Base-by-base conservation (phyloP, 352 stramenopile genomes). In the Globisporangium barbulae region DNA sequence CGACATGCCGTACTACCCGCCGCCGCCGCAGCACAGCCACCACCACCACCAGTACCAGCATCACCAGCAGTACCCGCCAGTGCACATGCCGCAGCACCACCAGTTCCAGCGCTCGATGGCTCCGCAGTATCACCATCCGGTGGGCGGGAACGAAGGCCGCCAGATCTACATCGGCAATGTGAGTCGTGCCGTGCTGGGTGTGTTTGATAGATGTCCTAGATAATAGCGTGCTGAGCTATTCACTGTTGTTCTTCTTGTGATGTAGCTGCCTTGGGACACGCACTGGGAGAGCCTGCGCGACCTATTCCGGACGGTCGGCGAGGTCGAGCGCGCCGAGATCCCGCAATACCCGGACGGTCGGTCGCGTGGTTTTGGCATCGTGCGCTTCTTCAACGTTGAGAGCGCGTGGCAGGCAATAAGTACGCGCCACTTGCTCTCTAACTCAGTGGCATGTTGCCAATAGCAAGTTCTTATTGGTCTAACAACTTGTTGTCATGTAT, bases 131-230 rank as follows among this genome's bases (percentile, higher is more conserved):
- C 42, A 25, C 39, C 42, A 30, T 48, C 59, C 57, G 61, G 53
- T 49, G 28, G 19, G 62, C 21, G 58, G n/a, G 2, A 60, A 68
- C 12, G 71, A 80, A 31, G 64, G 69, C 13, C 76, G 69, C 35
- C 83, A 81, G 60, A 74, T 94, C 42, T 92, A 89, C 69, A 79
- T 94, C 15, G 82, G 82, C 53, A 93, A 93, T 62, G 85, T 94
- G 67, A 65, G 81, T 73, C 12, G 1, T 13, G 22, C 3, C 12
- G 39, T 54, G 30, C n/a, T 61, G 8, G 4, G 41, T 65, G 19
- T 15, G 59, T 57, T 13, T 35, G 19, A 25, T 19, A 17, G 12
- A 28, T 53, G 37, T 19, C 28, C 33, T 64, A 28, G 25, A 28
- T 28, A 28, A 28, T 28, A 28, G 25, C 67, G 31, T 41, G 59